Evolutionary conservation across 768 basidiomycete genomes (phyloP).

Genomic region (Sarcomyxa edulis): DNA sequence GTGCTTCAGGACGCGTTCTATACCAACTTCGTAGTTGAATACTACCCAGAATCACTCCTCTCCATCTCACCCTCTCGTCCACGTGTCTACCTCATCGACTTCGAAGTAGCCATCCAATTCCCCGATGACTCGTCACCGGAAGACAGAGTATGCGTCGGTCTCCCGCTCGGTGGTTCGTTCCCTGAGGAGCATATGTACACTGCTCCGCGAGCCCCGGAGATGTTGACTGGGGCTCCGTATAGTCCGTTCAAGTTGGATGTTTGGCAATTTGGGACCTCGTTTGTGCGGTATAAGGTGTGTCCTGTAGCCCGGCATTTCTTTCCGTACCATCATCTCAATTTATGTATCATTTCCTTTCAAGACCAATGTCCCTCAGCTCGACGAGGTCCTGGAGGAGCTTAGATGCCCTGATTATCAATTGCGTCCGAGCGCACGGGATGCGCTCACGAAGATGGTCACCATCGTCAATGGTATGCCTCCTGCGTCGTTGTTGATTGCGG

Average conservation of each 20-base stretch:
- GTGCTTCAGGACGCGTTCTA: slow-evolving; percentile 19
- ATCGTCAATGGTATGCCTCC: no score
- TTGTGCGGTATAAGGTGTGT: no score
- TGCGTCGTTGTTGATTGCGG: no score
- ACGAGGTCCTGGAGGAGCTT: no score
- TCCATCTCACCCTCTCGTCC: slow-evolving; percentile 13
- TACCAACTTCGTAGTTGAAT: slow-evolving; percentile 26
- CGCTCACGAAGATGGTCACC: no score
- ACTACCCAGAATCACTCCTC: slow-evolving; percentile 23
- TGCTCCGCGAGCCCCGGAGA: slow-evolving; percentile 18
- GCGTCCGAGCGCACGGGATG: no score
- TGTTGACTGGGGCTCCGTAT: slow-evolving; percentile 14
- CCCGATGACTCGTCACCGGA: slow-evolving; percentile 11
- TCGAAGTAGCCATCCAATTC: slow-evolving; percentile 23
- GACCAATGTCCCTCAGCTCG: no score
- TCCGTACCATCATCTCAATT: no score
- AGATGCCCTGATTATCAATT: no score
- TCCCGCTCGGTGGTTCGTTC: slow-evolving; percentile 16
- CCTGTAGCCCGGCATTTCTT: no score
- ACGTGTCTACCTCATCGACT: slow-evolving; percentile 26
- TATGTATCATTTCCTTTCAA: no score
- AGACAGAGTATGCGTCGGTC: slow-evolving; percentile 11
- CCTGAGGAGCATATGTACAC: slow-evolving; percentile 12
- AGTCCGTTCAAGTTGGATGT: slow-evolving; percentile 23
- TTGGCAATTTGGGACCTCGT: slow-evolving; percentile 19